Evolutionary conservation across 2,329 filamentous ascomycete genomes (phyloP), one percentile per base, ranked within the genome.

Genomic region (Alternaria gansuensis): DNA sequence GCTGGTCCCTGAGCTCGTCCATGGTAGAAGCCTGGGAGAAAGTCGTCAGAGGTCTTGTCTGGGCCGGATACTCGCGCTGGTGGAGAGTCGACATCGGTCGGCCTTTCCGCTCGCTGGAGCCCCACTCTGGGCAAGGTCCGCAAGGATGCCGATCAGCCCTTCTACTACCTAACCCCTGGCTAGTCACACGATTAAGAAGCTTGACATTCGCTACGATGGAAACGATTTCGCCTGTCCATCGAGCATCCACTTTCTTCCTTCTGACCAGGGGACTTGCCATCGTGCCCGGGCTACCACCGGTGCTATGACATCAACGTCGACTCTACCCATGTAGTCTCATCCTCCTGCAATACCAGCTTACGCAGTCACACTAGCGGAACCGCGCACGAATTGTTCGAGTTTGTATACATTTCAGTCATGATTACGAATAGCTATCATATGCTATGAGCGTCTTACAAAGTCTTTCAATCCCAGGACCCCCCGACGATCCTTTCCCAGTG

Each of bases 1-100:
- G 66, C 61, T 67, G 69, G 49, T 63, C 59, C 59, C 70, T 64
- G 44, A 59, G 59, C 21, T 72, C 71, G 45, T 77, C 74, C 70
- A 74, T 75, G 65, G 57, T 65, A 60, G 54, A 55, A 56, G 65
- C 60, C 64, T 65, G 64, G 58, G 54, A 52, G 52, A 56, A 54
- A 58, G 57, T 46, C 54, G 37, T 65, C 54, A 52, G 49, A 67
- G 55, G 63, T 57, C 56, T 24, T 53, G 39, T 59, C 61, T 63
- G 65, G 63, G 57, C 63, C 58, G 60, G 60, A 56, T 56, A 58
- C 53, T 60, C 60, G 62, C 59, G 57, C 58, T 46, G 49, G 61
- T 63, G 62, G 56, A 59, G 60, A 51, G 53, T 48, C 41, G 50
- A 46, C 36, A 52, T 58, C 53, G 54, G 28, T 54, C 54, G 48